Percentiles rank a stretch among this genome's conserved stretches.
These are phyloP conservation scores for Avena sativa DNA, from an alignment of 176 grass and related monocot genomes.

Conservation along the genomic window DNA sequence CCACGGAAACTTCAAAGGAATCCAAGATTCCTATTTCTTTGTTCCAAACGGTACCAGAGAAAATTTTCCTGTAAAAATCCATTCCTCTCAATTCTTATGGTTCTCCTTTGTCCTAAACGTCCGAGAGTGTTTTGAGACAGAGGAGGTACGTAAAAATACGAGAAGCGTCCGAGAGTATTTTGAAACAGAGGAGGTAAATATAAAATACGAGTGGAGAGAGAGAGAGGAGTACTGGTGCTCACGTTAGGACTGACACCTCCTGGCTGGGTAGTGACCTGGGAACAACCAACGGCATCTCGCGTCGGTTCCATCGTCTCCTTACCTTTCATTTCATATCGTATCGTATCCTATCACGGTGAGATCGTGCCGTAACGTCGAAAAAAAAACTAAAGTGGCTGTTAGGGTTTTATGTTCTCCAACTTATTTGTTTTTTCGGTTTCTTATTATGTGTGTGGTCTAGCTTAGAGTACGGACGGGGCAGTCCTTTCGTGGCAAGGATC, in stretches of 20 bases:
- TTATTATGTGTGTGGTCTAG: not conserved
- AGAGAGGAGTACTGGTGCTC: not conserved
- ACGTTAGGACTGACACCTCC: constrained; percentile 39
- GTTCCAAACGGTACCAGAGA: too few species aligned
- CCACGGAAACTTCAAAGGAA: too few species aligned
- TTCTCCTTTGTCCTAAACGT: too few species aligned
- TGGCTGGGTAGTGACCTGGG: constrained; percentile 43
- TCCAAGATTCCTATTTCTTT: too few species aligned
- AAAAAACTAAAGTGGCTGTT: not conserved
- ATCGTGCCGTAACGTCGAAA: not conserved
- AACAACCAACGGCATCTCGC: constrained; percentile 29
- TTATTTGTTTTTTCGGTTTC: not conserved
- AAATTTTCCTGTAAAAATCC: too few species aligned
- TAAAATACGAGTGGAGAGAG: not conserved
- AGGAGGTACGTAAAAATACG: too few species aligned
- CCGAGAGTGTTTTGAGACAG: too few species aligned
- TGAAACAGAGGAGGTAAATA: too few species aligned
- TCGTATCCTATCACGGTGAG: too few species aligned
- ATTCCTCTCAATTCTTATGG: too few species aligned
- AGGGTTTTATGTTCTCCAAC: not conserved
- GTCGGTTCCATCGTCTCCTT: not conserved
- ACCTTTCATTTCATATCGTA: not conserved
- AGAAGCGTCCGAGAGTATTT: too few species aligned
- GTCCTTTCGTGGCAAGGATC: not conserved
- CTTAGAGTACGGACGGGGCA: not conserved